Conservation (phyloP, 176 grass and related monocot species). For the Zea luxurians region DNA sequence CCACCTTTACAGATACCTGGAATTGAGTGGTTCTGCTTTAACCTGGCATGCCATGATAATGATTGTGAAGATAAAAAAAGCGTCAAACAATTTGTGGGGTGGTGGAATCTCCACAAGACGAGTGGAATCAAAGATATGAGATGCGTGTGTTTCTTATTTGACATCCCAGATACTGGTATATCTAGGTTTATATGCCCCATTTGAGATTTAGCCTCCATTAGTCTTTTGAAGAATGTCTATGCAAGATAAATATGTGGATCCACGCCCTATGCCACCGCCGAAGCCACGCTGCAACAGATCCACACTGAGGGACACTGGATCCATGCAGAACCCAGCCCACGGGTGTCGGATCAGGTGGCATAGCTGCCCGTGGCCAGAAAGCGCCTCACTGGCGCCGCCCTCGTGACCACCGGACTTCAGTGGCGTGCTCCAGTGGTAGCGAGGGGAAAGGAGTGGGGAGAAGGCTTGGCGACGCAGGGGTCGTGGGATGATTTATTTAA, state of each 20-base stretch:
- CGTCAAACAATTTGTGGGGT: neutral
- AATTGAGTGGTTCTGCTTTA: neutral
- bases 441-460: no score
- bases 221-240: neutral
- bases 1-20: neutral
- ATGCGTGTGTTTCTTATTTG: slow-evolving; percentile 23
- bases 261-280: no score
- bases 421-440: no score
- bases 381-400: no score
- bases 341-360: no score
- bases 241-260: neutral
- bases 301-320: no score
- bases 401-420: no score
- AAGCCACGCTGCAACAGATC: no score
- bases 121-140: neutral
- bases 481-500: neutral
- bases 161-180: neutral
- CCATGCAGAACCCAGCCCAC: no score
- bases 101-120: neutral
- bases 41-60: neutral
- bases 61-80: neutral
- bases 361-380: no score
- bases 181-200: neutral
- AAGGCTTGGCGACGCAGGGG: no score
- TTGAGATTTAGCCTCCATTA: neutral